Conservation (phyloP, 441 rosid genomes). For the Gossypium davidsonii region DNA sequence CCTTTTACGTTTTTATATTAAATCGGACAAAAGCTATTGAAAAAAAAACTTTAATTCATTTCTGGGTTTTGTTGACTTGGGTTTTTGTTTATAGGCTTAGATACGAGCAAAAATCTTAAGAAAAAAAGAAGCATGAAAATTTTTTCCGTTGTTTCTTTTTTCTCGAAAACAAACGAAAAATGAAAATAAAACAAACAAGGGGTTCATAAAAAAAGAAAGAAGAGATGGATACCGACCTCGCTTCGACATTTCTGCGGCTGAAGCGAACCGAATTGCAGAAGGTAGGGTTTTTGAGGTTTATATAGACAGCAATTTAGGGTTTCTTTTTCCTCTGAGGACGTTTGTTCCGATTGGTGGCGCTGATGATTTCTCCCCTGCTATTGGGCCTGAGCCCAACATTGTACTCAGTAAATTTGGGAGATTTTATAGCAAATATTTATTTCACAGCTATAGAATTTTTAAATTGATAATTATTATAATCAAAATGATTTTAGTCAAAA, state of each 20-base stretch:
- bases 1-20: no score
- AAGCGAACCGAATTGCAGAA: not conserved
- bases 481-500: no score
- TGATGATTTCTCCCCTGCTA: not conserved
- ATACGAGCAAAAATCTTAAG: no score
- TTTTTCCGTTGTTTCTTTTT: no score
- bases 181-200: not conserved
- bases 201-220: not conserved
- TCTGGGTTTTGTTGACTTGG: no score
- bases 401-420: not conserved
- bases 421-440: no score
- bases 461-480: no score
- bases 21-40: no score
- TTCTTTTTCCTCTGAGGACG: not conserved
- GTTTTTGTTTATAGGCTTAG: no score
- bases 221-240: conserved; percentile 33
- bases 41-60: no score
- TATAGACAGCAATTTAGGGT: conserved; percentile 11
- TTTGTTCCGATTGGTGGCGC: not conserved
- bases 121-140: no score
- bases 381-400: not conserved
- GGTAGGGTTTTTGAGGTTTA: conserved; percentile 22
- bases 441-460: no score
- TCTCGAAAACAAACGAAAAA: not conserved
- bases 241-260: conserved; percentile 56